Evolutionary conservation across 1,139 yeast species (phyloP), one percentile per base, ranked within the genome.

Genomic region (Geotrichum histeridarum): DNA sequence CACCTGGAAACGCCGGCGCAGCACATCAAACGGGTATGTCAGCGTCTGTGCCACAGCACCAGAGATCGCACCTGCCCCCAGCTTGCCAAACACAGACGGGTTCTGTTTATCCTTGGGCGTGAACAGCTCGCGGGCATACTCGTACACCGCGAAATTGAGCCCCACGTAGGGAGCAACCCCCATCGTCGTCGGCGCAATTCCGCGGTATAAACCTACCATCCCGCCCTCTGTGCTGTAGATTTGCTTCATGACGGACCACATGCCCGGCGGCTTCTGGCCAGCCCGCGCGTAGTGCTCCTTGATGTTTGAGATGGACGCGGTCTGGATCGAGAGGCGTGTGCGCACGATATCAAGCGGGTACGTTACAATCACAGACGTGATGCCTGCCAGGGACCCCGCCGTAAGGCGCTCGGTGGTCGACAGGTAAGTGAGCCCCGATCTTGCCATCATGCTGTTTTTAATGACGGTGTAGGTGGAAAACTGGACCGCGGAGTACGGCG

Each of bases 121-220:
- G 32, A 70, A 63, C 30, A 66, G 56, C 60, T 86, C 94, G 58
- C 93, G 81, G 62, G 90, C 67, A 57, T 79, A 81, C 65, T 93
- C 98, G 72, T 91, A 93, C 45, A 89, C 81, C 4, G 96, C 86
- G 69, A 93, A 93, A 70, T 91, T 93, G 54, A 93, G 78, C 2
- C 96, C 96, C 44, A 89, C 97, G 64, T 91, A 93, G 0, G 99
- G 98, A 0, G 96, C 97, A 12, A 93, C 97, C 1, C 98, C 98
- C 60, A 88, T 71, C 1, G 91, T 82, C 0, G 99, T 91, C 6
- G 98, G 97, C 57, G 84, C 75, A 8, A 91, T 75, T 3, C 99
- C 99, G 54, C 93, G 77, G 67, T 88, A 93, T 17, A 91, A 74
- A 0, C 93, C 96, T 4, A 69, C 59, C 5, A 88, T 35, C 0